Evolutionary conservation across 2,329 filamentous ascomycete species (phyloP).

Genomic region (Colletotrichum siamense): DNA sequence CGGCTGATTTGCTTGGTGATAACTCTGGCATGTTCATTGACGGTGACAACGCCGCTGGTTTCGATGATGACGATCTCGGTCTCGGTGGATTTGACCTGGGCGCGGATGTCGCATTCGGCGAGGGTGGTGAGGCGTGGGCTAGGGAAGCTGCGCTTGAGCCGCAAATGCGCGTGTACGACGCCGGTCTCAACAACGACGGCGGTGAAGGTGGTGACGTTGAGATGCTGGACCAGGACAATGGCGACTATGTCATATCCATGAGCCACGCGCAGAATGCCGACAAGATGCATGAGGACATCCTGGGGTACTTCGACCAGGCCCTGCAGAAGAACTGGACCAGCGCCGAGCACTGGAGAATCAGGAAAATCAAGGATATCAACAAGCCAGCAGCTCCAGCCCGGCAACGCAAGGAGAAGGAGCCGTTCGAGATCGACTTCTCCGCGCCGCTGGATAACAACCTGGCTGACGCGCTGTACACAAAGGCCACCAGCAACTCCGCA

Average conservation of each 20-base stretch:
- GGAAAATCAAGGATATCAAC: constrained; percentile 81
- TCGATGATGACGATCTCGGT: constrained; percentile 69
- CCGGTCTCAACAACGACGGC: constrained; percentile 61
- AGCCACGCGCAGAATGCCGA: constrained; percentile 65
- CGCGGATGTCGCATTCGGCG: constrained; percentile 83
- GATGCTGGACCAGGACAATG: constrained; percentile 69
- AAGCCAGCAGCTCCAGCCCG: constrained; percentile 67
- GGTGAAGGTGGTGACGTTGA: constrained; percentile 59
- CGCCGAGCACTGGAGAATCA: constrained; percentile 98
- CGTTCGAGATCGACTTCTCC: constrained; percentile 91
- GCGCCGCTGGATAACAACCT: constrained; percentile 74
- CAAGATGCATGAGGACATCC: constrained; percentile 85
- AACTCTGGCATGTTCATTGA: constrained; percentile 85
- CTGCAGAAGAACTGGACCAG: constrained; percentile 97
- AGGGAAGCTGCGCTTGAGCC: constrained; percentile 86
- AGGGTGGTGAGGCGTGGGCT: constrained; percentile 96
- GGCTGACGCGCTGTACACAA: constrained; percentile 81
- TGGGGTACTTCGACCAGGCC: constrained; percentile 98
- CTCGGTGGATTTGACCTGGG: constrained; percentile 75
- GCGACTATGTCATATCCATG: constrained; percentile 82
- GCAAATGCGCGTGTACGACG: constrained; percentile 81
- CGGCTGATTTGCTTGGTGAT: constrained; percentile 61
- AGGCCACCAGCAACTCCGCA: constrained; percentile 77
- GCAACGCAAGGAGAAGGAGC: constrained; percentile 92
- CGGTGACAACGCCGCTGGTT: constrained; percentile 82